Base-by-base conservation (phyloP, 352 stramenopile genomes). In the Phytophthora sp. region DNA sequence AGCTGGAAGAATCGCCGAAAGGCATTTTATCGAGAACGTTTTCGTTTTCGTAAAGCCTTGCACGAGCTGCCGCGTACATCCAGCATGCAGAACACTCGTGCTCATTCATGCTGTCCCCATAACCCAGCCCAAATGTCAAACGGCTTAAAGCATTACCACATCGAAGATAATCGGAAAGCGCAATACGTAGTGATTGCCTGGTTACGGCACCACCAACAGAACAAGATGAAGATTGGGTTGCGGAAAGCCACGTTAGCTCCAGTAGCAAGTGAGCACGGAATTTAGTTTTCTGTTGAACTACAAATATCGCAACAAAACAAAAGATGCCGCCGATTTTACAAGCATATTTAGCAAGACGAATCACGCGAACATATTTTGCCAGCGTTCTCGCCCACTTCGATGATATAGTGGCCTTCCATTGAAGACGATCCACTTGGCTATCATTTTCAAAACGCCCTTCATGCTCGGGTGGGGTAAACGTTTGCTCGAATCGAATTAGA, bases 211-310 rank as follows among this genome's bases (percentile, higher is more conserved):
- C 39, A 9, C 44, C 49, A 4, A 55, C 39, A 13, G 26, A 39
- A 35, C 27, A 41, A n/a, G 42, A 69, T 21, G 54, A 42, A 1
- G 52, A 55, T 1, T 59, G 32, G 7, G 37, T 51, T 5, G 49
- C 44, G 0, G 4, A 13, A 1, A 78, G 18, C 23, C 52, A 54
- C 21, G 62, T 70, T 17, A 87, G 21, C 48, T 88, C 74, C 23
- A 90, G 50, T 1, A 85, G 43, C 41, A 90, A 66, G 9, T 82
- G 69, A 2, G 76, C 57, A 5, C 78, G 74, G 48, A 82, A 90
- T 43, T 88, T 74, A 1, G 71, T 81, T 50, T 88, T 90, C 24
- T 85, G 72, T 52, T 90, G 81, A 10, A 90, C 81, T 23, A 86
- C 23, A 4, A 66, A 77, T 3, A 79, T n/a, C 0, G 66, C 62